Conservation (phyloP, 371 early-diverging fungal genomes). For the Haplosporangium sp. region DNA sequence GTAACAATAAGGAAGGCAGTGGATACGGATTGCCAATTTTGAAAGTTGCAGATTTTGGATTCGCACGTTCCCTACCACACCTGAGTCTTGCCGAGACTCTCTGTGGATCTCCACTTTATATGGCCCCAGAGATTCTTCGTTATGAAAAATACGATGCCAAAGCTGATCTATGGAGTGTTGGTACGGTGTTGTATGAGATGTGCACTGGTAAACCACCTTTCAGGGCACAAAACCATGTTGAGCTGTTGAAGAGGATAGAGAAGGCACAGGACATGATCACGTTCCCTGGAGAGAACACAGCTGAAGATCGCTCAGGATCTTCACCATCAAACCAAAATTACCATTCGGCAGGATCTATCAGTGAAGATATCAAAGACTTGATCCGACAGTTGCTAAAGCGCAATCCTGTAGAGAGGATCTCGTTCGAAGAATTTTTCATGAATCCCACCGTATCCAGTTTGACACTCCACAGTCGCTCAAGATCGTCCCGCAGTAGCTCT, state of each 20-base stretch:
- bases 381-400: conserved; percentile 84
- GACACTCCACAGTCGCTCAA: conserved; percentile 24
- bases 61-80: conserved; percentile 88
- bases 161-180: conserved; percentile 98
- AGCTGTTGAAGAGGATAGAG: conserved; percentile 89
- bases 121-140: conserved; percentile 96
- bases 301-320: conserved; percentile 23
- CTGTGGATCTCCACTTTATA: conserved; percentile 96
- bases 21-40: conserved; percentile 72
- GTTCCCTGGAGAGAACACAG: conserved; percentile 82
- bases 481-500: conserved; percentile 19
- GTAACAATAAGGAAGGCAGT: conserved; percentile 53
- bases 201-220: conserved; percentile 91
- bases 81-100: conserved; percentile 92
- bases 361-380: conserved; percentile 83
- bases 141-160: conserved; percentile 94
- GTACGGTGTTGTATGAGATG: conserved; percentile 95
- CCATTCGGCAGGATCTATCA: conserved; percentile 50
- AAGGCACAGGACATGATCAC: conserved; percentile 79
- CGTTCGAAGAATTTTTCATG: conserved; percentile 92
- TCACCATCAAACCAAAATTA: conserved; percentile 26
- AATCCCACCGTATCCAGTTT: conserved; percentile 73
- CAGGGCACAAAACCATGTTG: conserved; percentile 92
- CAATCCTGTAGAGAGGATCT: conserved; percentile 87
- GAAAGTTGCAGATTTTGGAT: conserved; percentile 97